Conservation (phyloP, 108 stramenopile species). For the Cylindrotheca fusiformis region DNA sequence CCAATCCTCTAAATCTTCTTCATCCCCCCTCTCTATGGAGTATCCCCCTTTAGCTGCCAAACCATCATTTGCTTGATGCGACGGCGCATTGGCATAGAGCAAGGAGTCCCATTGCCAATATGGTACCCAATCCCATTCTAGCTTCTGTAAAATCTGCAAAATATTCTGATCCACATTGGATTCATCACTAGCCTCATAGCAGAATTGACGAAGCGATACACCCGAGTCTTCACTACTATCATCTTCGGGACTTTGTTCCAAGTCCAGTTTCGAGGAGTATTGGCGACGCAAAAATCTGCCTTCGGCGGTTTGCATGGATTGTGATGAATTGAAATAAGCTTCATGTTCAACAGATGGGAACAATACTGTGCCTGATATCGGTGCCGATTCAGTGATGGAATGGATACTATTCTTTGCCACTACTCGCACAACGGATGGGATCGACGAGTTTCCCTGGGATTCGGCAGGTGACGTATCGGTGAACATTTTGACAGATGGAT, state of each 20-base stretch:
- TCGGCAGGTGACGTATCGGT: no score
- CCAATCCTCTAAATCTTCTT: not conserved
- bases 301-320: slow-evolving; percentile 18
- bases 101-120: slow-evolving; percentile 25
- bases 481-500: no score
- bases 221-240: not conserved
- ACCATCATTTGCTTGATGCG: no score
- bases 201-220: slow-evolving; percentile 1
- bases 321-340: slow-evolving; percentile 10
- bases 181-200: slow-evolving; percentile 6
- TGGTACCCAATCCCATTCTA: slow-evolving; percentile 43
- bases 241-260: not conserved
- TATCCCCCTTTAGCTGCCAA: not conserved
- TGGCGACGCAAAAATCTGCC: slow-evolving; percentile 24
- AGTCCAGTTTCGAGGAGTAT: not conserved
- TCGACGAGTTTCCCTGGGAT: not conserved
- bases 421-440: not conserved
- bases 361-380: not conserved
- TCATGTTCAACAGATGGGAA: slow-evolving; percentile 1
- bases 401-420: not conserved
- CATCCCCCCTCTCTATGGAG: not conserved
- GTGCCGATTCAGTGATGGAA: not conserved
- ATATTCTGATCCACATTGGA: slow-evolving; percentile 15
- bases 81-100: not conserved
- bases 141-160: slow-evolving; percentile 11